A percentile compares a stretch with the other conserved stretches of the same genome.
phyloP scores from a whole-genome alignment of 106 monocot genomes.

The Triglochin maritima region DNA sequence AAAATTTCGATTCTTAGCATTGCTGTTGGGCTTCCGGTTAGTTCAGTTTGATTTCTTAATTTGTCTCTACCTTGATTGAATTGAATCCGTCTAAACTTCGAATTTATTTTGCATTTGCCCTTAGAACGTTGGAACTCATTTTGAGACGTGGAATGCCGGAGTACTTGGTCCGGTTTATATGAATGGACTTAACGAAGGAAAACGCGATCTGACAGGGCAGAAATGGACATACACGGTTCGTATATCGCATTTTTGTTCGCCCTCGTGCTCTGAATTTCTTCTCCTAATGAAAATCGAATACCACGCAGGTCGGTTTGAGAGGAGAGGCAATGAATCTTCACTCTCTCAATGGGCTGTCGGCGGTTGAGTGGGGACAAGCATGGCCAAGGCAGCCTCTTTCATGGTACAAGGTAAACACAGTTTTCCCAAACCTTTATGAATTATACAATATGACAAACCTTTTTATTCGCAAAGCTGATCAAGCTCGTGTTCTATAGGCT shows the following conservation, averaged over 20 bases:
- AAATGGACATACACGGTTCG: constrained; percentile 36
- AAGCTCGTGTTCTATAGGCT: constrained; percentile 15
- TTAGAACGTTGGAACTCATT: constrained; percentile 59
- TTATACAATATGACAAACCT: too few species aligned
- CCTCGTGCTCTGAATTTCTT: not conserved
- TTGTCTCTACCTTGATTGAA: not conserved
- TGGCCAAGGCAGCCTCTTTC: constrained; percentile 35
- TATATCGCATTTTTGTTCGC: not conserved
- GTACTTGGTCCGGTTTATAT: constrained; percentile 64
- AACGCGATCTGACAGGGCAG: constrained; percentile 46
- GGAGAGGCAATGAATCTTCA: constrained; percentile 53
- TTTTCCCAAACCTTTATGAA: too few species aligned
- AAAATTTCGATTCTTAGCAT: constrained; percentile 36
- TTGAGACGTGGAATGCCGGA: constrained; percentile 62
- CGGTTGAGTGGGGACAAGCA: constrained; percentile 54
- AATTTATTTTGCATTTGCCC: not conserved
- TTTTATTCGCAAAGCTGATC: too few species aligned
- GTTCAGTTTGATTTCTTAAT: constrained; percentile 1
- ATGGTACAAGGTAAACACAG: constrained; percentile 57
- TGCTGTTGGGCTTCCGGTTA: constrained; percentile 37
- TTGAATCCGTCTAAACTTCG: too few species aligned
- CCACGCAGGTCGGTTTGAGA: constrained; percentile 48
- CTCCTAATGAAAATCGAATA: not conserved
- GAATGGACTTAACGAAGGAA: constrained; percentile 45
- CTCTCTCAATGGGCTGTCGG: constrained; percentile 41